Conservation (phyloP, 305 asterid species). For the Fraxinus latifolia region DNA sequence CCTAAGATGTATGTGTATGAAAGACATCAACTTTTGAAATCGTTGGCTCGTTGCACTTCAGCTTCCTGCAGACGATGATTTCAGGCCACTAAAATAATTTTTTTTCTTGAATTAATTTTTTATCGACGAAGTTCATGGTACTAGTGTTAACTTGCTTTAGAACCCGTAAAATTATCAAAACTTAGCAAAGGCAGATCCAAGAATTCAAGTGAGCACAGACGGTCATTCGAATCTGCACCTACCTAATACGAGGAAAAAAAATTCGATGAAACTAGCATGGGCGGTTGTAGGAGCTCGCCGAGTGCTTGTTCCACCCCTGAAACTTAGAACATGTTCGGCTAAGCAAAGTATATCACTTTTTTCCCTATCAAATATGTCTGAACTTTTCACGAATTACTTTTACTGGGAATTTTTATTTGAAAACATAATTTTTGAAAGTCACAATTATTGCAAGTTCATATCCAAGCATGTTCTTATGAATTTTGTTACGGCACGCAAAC, state of each 20-base stretch:
- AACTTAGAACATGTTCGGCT: background rate
- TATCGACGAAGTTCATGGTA: background rate
- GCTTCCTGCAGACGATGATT: too few relatives aligned
- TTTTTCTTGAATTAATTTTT: too few relatives aligned
- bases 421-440: background rate
- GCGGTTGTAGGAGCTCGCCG: too few relatives aligned
- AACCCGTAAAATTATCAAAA: background rate
- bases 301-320: too few relatives aligned
- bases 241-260: too few relatives aligned
- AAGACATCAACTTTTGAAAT: too few relatives aligned
- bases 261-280: too few relatives aligned
- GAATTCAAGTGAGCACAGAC: too few relatives aligned
- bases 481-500: background rate
- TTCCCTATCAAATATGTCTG: background rate
- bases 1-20: too few relatives aligned
- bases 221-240: too few relatives aligned
- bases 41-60: too few relatives aligned
- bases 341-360: background rate
- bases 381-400: background rate
- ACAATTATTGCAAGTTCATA: background rate
- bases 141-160: background rate
- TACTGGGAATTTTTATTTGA: background rate
- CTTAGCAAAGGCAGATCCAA: background rate
- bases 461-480: background rate
- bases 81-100: too few relatives aligned